Conservation (phyloP, 1,139 yeast genomes). For the Pichia sp. region DNA sequence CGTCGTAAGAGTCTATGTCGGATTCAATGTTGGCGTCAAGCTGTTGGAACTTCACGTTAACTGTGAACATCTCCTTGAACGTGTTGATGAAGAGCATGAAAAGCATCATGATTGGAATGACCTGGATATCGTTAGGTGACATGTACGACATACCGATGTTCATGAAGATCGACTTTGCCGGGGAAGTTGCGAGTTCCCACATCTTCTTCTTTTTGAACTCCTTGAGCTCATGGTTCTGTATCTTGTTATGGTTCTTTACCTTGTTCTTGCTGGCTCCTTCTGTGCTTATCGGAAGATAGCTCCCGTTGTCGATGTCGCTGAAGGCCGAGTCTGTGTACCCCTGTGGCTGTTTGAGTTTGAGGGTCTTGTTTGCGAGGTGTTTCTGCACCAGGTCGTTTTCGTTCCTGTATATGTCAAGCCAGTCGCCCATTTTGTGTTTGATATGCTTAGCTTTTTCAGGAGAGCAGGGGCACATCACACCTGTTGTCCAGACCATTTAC, state of each 20-base stretch:
- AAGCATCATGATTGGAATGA: constrained; percentile 90
- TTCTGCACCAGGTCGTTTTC: constrained; percentile 8
- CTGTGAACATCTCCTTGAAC: constrained; percentile 61
- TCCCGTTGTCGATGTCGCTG: constrained; percentile 24
- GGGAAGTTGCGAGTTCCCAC: constrained; percentile 82
- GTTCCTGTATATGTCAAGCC: constrained; percentile 22
- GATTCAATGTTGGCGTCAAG: constrained; percentile 19
- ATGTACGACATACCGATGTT: constrained; percentile 86
- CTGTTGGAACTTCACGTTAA: constrained; percentile 40
- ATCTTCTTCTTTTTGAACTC: constrained; percentile 59
- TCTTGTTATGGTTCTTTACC: not conserved
- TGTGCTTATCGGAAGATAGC: constrained; percentile 10
- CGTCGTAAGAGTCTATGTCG: constrained; percentile 24
- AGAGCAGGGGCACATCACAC: too few species aligned
- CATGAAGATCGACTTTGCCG: constrained; percentile 86
- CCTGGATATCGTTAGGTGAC: constrained; percentile 87
- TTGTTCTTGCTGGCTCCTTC: not conserved
- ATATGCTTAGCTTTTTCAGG: too few species aligned
- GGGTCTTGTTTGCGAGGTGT: not conserved
- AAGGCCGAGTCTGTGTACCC: constrained; percentile 23
- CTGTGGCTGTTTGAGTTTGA: constrained; percentile 21
- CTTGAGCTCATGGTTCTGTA: constrained; percentile 30
- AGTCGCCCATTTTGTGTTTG: constrained; percentile 14
- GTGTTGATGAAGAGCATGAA: constrained; percentile 79
- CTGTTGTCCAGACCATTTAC: too few species aligned